Evolutionary conservation across 768 basidiomycete genomes (phyloP).

Genomic region (Strobilomyces dryophilus): DNA sequence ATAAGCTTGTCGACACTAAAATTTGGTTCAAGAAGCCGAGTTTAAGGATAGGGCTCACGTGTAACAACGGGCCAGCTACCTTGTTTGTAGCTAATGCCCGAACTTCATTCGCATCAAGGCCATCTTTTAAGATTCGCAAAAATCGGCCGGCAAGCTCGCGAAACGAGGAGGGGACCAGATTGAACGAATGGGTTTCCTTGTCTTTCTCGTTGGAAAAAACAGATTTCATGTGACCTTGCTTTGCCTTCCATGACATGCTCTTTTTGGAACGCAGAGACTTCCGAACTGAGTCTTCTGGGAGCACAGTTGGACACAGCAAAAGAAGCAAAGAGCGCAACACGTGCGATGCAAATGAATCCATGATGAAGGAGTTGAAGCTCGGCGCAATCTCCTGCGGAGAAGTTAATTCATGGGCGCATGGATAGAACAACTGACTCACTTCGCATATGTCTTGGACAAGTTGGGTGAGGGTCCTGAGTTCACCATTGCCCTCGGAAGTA

Average conservation of each 20-base stretch:
- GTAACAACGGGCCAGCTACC: slow-evolving; percentile 72
- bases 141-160: slow-evolving; percentile 38
- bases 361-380: slow-evolving; percentile 57
- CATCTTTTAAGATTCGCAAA: slow-evolving; percentile 49
- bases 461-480: slow-evolving; percentile 60
- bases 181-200: slow-evolving; percentile 30
- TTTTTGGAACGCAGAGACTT: slow-evolving; percentile 75
- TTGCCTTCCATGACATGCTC: slow-evolving; percentile 76
- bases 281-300: slow-evolving; percentile 35
- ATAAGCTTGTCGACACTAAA: slow-evolving; percentile 51
- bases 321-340: slow-evolving; percentile 77
- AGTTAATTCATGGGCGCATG: slow-evolving; percentile 13
- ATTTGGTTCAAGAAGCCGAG: slow-evolving; percentile 6
- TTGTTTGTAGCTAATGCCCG: slow-evolving; percentile 72
- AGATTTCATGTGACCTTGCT: slow-evolving; percentile 77
- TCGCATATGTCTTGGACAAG: slow-evolving; percentile 62
- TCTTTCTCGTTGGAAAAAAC: slow-evolving; percentile 53
- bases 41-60: slow-evolving; percentile 41
- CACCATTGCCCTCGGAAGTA: slow-evolving; percentile 51
- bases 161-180: slow-evolving; percentile 46
- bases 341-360: slow-evolving; percentile 89
- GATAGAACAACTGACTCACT: slow-evolving; percentile 36
- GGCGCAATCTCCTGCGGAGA: slow-evolving; percentile 64
- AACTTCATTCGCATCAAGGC: slow-evolving; percentile 65
- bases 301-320: slow-evolving; percentile 63